Evolutionary conservation across 306 rosid genomes (phyloP), one percentile per base, ranked within the genome.

Genomic region (Vigna trinervia): DNA sequence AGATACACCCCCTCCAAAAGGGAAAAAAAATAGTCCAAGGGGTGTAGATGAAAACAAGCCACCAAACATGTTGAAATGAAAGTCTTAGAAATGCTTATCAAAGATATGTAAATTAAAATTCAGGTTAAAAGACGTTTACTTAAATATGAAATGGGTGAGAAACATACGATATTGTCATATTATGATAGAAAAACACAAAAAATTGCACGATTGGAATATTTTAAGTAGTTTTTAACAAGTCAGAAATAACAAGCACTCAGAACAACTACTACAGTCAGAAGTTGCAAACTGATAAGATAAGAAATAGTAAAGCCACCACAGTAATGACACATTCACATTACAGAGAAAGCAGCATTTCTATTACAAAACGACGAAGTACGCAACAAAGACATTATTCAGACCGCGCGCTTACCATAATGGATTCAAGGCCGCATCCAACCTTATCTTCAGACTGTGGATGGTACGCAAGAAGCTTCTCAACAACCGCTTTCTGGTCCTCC

Each of bases 401-500:
- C 12, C 0, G 1, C 82, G 60, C 47, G 59, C 59, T 30, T 81
- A 92, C 99, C 97, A 90, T 92, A 48, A 95, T 85, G 68, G 91
- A 89, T 63, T 92, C 96, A 50, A 92, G 88, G 60, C 94, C 99
- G 43, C 94, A 86, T 20, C 97, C 99, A 82, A 95, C 87, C 90
- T 92, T 92, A 86, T 90, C 97, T 56, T 90, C 84, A 10, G 88
- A 86, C 34, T 85, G 90, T 7, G 97, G 97, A 89, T 92, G 97
- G 82, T 85, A 82, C 13, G 85, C 90, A 28, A 92, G 93, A 76
- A 92, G 95, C 76, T 83, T 89, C 69, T 89, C 91, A 34, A 87
- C 87, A 60, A 92, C 83, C 70, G 51, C 74, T 84, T 80, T 89
- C 88, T 94, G 91, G 65, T 90, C 93, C 78, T 89, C 96, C 41